Percentiles rank a stretch among this genome's conserved stretches.
Evolutionary conservation across 768 basidiomycete genomes (phyloP).

Genomic region (Coprinellus micaceus): DNA sequence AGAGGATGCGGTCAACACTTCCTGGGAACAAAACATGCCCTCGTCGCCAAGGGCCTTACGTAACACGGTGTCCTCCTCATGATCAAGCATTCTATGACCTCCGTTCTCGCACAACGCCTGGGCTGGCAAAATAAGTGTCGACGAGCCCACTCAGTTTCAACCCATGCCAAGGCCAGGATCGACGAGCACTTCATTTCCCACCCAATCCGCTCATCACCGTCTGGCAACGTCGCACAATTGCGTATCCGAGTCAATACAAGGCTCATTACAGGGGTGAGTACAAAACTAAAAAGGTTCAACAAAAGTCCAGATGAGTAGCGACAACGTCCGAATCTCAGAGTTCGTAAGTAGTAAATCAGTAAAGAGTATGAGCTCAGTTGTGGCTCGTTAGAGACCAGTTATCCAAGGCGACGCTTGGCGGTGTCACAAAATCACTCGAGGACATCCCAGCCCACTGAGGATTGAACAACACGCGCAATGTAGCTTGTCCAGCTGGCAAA

Average conservation of each 20-base stretch:
- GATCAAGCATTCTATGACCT: no score
- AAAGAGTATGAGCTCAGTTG: slow-evolving; percentile 32
- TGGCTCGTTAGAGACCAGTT: slow-evolving; percentile 82
- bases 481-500: slow-evolving; percentile 65
- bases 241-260: neutral
- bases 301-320: no score
- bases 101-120: no score
- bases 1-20: no score
- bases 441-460: slow-evolving; percentile 84
- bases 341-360: neutral
- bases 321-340: no score
- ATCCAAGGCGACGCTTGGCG: slow-evolving; percentile 64
- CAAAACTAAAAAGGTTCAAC: no score
- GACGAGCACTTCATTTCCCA: no score
- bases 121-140: no score
- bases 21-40: neutral
- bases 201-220: no score
- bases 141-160: no score
- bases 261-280: no score
- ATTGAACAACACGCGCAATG: slow-evolving; percentile 82
- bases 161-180: no score
- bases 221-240: neutral
- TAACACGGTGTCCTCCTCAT: neutral
- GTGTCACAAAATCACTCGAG: slow-evolving; percentile 57
- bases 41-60: neutral